Base-by-base conservation (phyloP, 2,329 filamentous ascomycete species). In the Coniochaeta ligniaria region DNA sequence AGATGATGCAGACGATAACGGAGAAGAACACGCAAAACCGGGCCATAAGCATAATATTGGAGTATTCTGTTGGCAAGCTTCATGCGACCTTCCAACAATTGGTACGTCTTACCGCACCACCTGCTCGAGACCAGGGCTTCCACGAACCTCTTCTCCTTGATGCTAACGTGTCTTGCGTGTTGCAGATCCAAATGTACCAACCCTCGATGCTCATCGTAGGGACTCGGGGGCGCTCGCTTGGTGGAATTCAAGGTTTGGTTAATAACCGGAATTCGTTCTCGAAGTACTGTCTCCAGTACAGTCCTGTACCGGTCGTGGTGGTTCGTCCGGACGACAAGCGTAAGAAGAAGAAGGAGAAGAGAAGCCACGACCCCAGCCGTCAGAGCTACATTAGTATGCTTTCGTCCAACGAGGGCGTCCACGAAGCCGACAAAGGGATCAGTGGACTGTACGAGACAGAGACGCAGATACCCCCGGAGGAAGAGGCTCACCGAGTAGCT, bases 231-330 rank as follows among this genome's bases (percentile, higher is more conserved):
- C 85, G 92, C 60, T 94, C 89, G 41, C 80, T 96, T 1, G 91
- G 91, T 36, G 92, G 92, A 28, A 87, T 96, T 61, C 92, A 96
- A 71, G 91, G 91, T 56, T 79, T 96, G 33, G 83, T 96, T 47
- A 91, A 91, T 57, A 83, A 82, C 35, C 77, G 82, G 50, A 95
- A 92, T 64, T 95, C 90, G 0, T 93, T 96, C 52, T 96, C 91
- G 28, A 96, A 96, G 71, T 97, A 96, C 75, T 96, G 93, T 69
- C 81, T 96, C 14, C 93, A 97, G 71, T 93, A 96, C 72, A 96
- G 91, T 1, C 92, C 93, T 0, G 91, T 97, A 1, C 93, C 93
- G 1, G 93, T 96, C 8, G 93, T 96, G 33, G 93, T 97, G 35
- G 93, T 96, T 11, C 85, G 93, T 4, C 92, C 93, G 38, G 90